These are phyloP conservation scores for Verticillium klebahnii DNA, from an alignment of 2,329 filamentous ascomycete genomes.

Conservation along the genomic window DNA sequence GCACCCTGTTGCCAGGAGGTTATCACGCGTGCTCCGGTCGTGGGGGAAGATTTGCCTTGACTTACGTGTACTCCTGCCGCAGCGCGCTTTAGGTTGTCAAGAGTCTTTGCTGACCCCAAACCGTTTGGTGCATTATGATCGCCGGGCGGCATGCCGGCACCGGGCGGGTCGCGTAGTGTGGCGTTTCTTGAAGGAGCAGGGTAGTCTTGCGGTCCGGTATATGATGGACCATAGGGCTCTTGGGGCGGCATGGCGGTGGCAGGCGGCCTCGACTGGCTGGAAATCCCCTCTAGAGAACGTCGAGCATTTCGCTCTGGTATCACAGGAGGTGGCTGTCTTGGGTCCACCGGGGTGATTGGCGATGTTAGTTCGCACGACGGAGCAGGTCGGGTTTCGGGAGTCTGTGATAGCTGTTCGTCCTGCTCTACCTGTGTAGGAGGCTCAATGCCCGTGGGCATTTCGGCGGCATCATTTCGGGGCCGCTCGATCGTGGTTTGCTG, in stretches of 20 bases:
- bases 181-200: not conserved
- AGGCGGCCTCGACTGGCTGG: not conserved
- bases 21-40: not conserved
- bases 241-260: not conserved
- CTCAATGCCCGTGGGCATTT: slow-evolving; percentile 1
- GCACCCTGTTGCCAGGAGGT: slow-evolving; percentile 12
- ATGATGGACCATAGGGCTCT: not conserved
- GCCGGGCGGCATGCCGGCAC: not conserved
- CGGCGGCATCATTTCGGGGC: slow-evolving; percentile 4
- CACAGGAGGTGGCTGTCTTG: not conserved
- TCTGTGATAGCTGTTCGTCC: not conserved
- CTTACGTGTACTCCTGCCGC: slow-evolving; percentile 12
- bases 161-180: not conserved
- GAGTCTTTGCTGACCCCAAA: not conserved
- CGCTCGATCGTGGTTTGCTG: slow-evolving; percentile 2
- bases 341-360: not conserved
- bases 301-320: slow-evolving; percentile 1
- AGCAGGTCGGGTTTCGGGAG: not conserved
- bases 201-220: not conserved
- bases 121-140: not conserved
- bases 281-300: not conserved
- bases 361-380: not conserved
- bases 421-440: not conserved
- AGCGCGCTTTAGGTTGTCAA: slow-evolving; percentile 8
- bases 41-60: not conserved